Evolutionary conservation across 192 early-diverging fungal species (phyloP), one percentile per base, ranked within the genome.

Genomic region (Backusella sp.): DNA sequence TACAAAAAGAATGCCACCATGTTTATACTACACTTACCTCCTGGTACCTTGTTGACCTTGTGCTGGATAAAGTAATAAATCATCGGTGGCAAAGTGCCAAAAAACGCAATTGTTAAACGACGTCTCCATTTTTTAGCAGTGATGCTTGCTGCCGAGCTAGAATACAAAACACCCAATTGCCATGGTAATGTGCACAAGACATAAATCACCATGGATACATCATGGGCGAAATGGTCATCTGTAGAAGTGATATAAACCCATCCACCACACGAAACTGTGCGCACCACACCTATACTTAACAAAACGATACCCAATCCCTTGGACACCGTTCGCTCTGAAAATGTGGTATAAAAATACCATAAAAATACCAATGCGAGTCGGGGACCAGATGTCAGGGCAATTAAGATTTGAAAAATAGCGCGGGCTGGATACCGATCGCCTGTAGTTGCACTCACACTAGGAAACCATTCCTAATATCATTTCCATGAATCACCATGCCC

Each of bases 221-320:
- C 94, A 76, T 95, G 94, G 35, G 88, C 84, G n/a, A 87, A 83
- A 77, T 93, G 94, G 79, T 95, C 92, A 70, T 95, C 94, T 19
- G 91, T 88, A 0, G 91, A 93, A 1, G 92, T 95, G 75, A 95
- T 87, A 74, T 94, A 95, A 6, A 92, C 91, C 94, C 94, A 95
- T 28, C 94, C 92, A 49, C 92, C 94, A 62, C 92, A 93, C 6
- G 92, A 86, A 21, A 90, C 79, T 21, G 92, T 92, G 73, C 94
- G 91, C 73, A 92, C 52, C 3, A 87, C n/a, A 34, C 86, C 87
- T 59, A 87, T 71, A 75, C 73, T 37, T 46, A 86, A 74, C 53
- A 86, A 44, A 73, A 86, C 42, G 59, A 80, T 68, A 36, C 74
- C 56, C 77, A 85, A 73, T 67, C 80, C 53, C 44, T 62, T 28